Percentiles rank a stretch among this genome's conserved stretches.
Conservation (phyloP, 1,284 basidiomycete species). For the Bondarzewia mesenterica region DNA sequence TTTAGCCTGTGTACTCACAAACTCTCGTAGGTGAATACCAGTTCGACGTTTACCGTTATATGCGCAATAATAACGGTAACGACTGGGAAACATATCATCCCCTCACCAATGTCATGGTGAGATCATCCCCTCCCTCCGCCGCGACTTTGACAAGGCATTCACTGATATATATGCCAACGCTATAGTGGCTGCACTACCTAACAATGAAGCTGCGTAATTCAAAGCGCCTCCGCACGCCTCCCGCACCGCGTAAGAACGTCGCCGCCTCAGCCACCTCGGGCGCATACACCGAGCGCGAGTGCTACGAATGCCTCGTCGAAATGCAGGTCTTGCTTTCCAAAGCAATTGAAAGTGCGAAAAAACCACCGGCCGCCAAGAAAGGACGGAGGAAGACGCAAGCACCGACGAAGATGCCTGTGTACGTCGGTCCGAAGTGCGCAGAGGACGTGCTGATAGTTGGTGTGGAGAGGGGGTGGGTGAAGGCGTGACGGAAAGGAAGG, state of each 20-base stretch:
- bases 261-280: constrained; percentile 13
- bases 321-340: constrained; percentile 41
- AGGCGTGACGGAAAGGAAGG: background rate
- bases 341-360: constrained; percentile 27
- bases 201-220: constrained; percentile 57
- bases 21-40: constrained; percentile 75
- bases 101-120: constrained; percentile 83
- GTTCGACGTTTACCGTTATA: constrained; percentile 91
- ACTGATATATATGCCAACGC: background rate
- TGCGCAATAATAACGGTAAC: constrained; percentile 53
- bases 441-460: constrained; percentile 47
- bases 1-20: background rate
- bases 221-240: constrained; percentile 52
- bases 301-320: constrained; percentile 53
- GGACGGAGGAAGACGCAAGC: constrained; percentile 33
- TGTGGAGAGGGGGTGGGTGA: constrained; percentile 45
- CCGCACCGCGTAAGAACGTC: constrained; percentile 24
- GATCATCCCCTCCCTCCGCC: constrained; percentile 14
- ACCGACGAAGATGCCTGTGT: constrained; percentile 9
- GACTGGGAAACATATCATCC: constrained; percentile 74
- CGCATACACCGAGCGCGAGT: constrained; percentile 45
- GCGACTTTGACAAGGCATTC: background rate
- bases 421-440: constrained; percentile 34
- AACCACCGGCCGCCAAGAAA: constrained; percentile 19
- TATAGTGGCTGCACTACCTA: constrained; percentile 81